Conservation (phyloP, 2,329 filamentous ascomycete genomes). For the Fonsecaea erecta region DNA sequence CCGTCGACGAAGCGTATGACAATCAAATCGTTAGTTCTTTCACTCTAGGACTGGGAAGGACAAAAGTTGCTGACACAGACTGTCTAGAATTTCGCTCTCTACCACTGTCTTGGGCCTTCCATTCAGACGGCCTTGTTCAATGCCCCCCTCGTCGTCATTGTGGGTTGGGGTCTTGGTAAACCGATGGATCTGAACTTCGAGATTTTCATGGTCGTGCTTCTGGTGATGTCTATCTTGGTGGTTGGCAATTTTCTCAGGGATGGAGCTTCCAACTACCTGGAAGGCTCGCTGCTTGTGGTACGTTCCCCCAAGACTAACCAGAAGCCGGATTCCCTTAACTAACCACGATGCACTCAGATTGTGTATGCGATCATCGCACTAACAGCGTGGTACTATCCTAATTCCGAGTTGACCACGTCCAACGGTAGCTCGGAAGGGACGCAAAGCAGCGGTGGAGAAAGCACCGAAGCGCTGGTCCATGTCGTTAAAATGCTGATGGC, state of each 20-base stretch:
- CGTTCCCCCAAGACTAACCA: slow-evolving; percentile 3
- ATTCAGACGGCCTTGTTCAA: slow-evolving; percentile 91
- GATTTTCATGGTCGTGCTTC: slow-evolving; percentile 79
- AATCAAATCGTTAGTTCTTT: slow-evolving; percentile 55
- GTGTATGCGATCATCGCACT: slow-evolving; percentile 68
- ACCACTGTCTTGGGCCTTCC: slow-evolving; percentile 83
- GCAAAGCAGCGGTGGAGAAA: slow-evolving; percentile 15
- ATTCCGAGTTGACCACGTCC: slow-evolving; percentile 45
- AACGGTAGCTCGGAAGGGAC: slow-evolving; percentile 23
- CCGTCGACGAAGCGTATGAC: slow-evolving; percentile 82
- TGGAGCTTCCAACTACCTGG: slow-evolving; percentile 87
- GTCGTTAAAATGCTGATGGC: slow-evolving; percentile 27
- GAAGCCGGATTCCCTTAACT: neutral
- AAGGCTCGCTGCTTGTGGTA: slow-evolving; percentile 78
- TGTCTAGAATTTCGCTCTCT: slow-evolving; percentile 73
- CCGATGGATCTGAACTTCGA: slow-evolving; percentile 82
- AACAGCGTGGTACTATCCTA: slow-evolving; percentile 65
- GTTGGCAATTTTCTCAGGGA: slow-evolving; percentile 87
- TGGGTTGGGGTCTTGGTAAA: slow-evolving; percentile 76
- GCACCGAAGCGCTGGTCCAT: slow-evolving; percentile 21
- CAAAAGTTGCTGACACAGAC: slow-evolving; percentile 14
- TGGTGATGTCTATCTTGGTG: slow-evolving; percentile 82
- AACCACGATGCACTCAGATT: slow-evolving; percentile 34
- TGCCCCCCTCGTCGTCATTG: slow-evolving; percentile 78
- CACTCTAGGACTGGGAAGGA: neutral